Conservation (phyloP, 495 filamentous ascomycete species). For the Trichoderma gamsii region DNA sequence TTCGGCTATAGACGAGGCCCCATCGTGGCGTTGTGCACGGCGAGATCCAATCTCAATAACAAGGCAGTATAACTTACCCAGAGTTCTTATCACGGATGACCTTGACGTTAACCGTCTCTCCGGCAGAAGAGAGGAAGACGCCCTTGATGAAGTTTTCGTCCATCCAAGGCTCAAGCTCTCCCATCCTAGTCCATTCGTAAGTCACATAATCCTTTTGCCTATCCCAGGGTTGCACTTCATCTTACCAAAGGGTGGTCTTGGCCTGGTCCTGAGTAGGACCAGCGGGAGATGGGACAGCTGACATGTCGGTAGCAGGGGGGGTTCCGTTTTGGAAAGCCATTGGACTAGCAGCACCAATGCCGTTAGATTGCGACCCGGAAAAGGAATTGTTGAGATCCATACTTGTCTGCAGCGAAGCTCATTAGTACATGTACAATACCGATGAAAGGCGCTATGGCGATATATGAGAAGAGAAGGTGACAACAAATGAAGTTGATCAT, state of each 20-base stretch:
- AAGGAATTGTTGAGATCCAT: slow-evolving; percentile 6
- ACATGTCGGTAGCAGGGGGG: slow-evolving; percentile 13
- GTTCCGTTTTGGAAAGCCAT: slow-evolving; percentile 14
- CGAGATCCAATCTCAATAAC: background rate
- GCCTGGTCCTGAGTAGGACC: slow-evolving; percentile 24
- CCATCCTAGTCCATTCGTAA: slow-evolving; percentile 68
- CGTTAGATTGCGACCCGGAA: background rate
- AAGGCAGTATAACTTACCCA: slow-evolving; percentile 60
- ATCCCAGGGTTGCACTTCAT: background rate
- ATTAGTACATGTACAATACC: background rate
- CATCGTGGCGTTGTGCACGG: slow-evolving; percentile 33
- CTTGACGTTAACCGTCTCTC: slow-evolving; percentile 94
- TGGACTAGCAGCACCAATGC: background rate
- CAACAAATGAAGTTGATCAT: background rate
- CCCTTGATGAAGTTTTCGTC: slow-evolving; percentile 97
- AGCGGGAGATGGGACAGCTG: slow-evolving; percentile 1
- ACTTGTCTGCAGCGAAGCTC: background rate
- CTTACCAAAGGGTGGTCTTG: slow-evolving; percentile 43
- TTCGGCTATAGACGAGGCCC: slow-evolving; percentile 61
- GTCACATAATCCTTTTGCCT: slow-evolving; percentile 11
- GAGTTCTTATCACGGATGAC: slow-evolving; percentile 99
- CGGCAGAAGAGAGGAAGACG: slow-evolving; percentile 77
- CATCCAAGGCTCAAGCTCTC: slow-evolving; percentile 98
- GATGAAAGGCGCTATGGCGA: too few relatives aligned
- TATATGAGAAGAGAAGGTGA: background rate